Conservation (phyloP, 371 early-diverging fungal species). For the Zychaea mexicana region DNA sequence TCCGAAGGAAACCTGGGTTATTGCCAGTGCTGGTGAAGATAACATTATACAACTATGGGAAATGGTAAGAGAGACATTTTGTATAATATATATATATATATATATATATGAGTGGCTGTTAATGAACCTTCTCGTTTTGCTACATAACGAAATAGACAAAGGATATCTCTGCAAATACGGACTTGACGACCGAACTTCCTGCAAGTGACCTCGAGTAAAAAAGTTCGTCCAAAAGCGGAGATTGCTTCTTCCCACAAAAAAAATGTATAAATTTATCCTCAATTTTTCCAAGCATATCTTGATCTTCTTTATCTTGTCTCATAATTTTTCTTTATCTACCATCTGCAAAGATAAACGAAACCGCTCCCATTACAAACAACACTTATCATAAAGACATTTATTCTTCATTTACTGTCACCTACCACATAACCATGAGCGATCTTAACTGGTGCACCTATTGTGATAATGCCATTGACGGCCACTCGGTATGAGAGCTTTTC, state of each 20-base stretch:
- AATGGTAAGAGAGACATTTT: too few species aligned
- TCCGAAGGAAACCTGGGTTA: slow-evolving; percentile 92
- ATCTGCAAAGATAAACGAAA: too few species aligned
- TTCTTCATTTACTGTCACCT: slow-evolving; percentile 25
- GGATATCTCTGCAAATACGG: slow-evolving; percentile 2
- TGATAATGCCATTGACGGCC: slow-evolving; percentile 12
- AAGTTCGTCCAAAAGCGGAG: background rate
- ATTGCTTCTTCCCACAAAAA: background rate
- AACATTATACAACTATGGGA: slow-evolving; percentile 99
- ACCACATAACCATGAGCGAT: slow-evolving; percentile 19
- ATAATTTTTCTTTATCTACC: too few species aligned
- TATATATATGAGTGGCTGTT: background rate
- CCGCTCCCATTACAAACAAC: too few species aligned
- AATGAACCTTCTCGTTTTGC: too few species aligned
- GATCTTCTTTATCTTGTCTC: background rate
- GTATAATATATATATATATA: slow-evolving; percentile 5
- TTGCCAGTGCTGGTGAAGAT: slow-evolving; percentile 95
- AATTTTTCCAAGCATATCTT: background rate
- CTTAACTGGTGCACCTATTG: slow-evolving; percentile 24
- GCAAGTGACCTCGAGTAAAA: slow-evolving; percentile 1
- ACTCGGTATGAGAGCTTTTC: slow-evolving; percentile 10
- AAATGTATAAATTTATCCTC: background rate
- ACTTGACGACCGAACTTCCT: background rate
- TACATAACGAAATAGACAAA: background rate
- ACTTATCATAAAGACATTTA: too few species aligned